A percentile compares a stretch with the other conserved stretches of the same genome.
phyloP scores from a whole-genome alignment of 306 rosid genomes.

The Calophaca sinica region DNA sequence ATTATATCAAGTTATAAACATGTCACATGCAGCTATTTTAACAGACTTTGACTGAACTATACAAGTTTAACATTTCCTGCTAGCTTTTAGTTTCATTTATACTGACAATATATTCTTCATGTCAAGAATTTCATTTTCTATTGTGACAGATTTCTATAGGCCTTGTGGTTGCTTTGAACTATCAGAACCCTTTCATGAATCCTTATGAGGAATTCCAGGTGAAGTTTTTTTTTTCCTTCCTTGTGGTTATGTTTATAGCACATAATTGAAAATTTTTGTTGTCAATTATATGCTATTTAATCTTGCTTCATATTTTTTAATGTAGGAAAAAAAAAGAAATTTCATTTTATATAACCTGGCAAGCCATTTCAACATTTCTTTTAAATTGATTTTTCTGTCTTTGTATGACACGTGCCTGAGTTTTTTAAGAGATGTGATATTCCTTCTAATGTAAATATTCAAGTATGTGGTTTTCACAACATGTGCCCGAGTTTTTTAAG shows the following conservation, averaged over 20 bases:
- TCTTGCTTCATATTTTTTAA: slow-evolving; percentile 24
- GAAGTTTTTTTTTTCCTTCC: slow-evolving; percentile 20
- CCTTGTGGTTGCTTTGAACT: slow-evolving; percentile 89
- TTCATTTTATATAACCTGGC: slow-evolving; percentile 3
- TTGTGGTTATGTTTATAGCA: slow-evolving; percentile 10
- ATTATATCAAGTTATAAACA: slow-evolving; percentile 1
- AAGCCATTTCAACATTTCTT: slow-evolving; percentile 2
- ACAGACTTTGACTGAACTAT: slow-evolving; percentile 27
- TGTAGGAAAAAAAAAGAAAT: not conserved
- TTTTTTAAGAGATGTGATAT: too few relatives aligned
- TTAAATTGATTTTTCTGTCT: slow-evolving; percentile 12
- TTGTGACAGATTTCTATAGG: slow-evolving; percentile 81
- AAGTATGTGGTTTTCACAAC: too few relatives aligned
- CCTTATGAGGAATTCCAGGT: slow-evolving; percentile 99
- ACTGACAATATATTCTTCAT: slow-evolving; percentile 19
- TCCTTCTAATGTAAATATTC: too few relatives aligned
- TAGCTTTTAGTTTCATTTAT: slow-evolving; percentile 20
- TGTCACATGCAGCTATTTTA: slow-evolving; percentile 32
- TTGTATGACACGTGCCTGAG: not conserved
- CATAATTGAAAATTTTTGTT: not conserved
- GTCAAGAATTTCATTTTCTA: slow-evolving; percentile 41
- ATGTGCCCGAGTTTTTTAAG: too few relatives aligned
- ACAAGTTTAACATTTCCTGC: slow-evolving; percentile 5
- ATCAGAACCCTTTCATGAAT: slow-evolving; percentile 79
- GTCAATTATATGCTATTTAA: slow-evolving; percentile 23